Evolutionary conservation across 495 filamentous ascomycete genomes (phyloP), one percentile per base, ranked within the genome.

Genomic region (Aspergillus kassunensis): DNA sequence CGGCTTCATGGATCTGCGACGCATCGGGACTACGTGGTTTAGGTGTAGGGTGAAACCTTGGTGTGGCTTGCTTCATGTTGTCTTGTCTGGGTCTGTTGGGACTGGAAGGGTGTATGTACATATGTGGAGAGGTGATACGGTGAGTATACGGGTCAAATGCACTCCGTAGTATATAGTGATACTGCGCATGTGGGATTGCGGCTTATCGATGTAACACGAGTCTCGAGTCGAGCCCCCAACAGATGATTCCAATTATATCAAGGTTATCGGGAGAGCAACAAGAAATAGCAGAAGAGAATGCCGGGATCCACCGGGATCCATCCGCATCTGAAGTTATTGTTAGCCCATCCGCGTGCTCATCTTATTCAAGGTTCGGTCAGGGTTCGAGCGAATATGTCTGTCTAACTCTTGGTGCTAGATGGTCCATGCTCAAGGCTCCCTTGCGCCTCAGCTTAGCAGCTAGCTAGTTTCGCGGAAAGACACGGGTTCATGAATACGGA

Each of bases 1-100:
- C 33, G 53, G 46, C 33, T 39, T 21, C 35, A 33, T n/a, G 6
- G 53, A 56, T 51, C 53, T 50, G 41, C 47, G 42, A 24, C 29
- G 23, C 25, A 42, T 49, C 27, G 31, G 46, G 25, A 31, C 16
- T 36, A 39, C n/a, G n/a, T n/a, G n/a, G n/a, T n/a, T n/a, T n/a
- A n/a, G n/a, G n/a, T n/a, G n/a, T n/a, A n/a, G n/a, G n/a, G n/a
- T n/a, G n/a, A n/a, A n/a, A n/a, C n/a, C n/a, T n/a, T n/a, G n/a
- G n/a, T n/a, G n/a, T n/a, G n/a, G n/a, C n/a, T n/a, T n/a, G n/a
- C n/a, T n/a, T n/a, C n/a, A n/a, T n/a, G n/a, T n/a, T n/a, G n/a
- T n/a, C 20, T 6, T 34, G 43, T 19, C 42, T 31, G 25, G n/a
- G n/a, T n/a, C n/a, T n/a, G n/a, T n/a, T n/a, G n/a, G n/a, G n/a